Percentiles rank a stretch among this genome's conserved stretches.
Conservation (phyloP, 495 filamentous ascomycete genomes). For the Chaetomidium leptoderma region DNA sequence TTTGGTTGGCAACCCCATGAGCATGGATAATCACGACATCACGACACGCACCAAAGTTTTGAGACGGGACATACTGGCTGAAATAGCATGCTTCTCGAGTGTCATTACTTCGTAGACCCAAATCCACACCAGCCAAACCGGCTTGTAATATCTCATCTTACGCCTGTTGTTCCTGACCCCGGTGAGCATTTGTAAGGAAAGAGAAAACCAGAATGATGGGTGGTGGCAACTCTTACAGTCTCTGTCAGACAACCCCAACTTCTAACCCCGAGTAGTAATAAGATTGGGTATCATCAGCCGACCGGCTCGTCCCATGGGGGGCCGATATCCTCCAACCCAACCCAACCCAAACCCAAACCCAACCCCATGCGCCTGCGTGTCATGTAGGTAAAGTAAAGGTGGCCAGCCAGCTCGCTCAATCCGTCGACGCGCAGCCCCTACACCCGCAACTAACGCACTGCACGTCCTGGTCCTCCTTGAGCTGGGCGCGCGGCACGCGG, state of each 20-base stretch:
- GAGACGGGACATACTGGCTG: constrained; percentile 9
- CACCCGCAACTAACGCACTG: constrained; percentile 98
- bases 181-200: constrained; percentile 1
- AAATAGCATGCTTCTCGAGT: background rate
- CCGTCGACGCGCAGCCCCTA: constrained; percentile 80
- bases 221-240: constrained; percentile 13
- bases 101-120: constrained; percentile 17
- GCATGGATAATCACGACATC: constrained; percentile 7
- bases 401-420: constrained; percentile 44
- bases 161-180: background rate
- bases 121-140: background rate
- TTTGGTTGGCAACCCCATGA: constrained; percentile 7
- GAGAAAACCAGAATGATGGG: background rate
- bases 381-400: too few species aligned
- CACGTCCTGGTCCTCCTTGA: constrained; percentile 86
- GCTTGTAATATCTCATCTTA: background rate
- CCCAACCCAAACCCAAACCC: background rate
- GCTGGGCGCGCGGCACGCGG: constrained; percentile 83
- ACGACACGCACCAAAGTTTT: background rate
- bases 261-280: background rate
- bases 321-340: background rate
- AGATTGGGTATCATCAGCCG: constrained; percentile 3
- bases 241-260: background rate
- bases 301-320: background rate
- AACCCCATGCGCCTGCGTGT: background rate